A percentile compares a stretch with the other conserved stretches of the same genome.
These are phyloP conservation scores for Immersiella caudata DNA, from an alignment of 495 filamentous ascomycete genomes.

Conservation along the genomic window DNA sequence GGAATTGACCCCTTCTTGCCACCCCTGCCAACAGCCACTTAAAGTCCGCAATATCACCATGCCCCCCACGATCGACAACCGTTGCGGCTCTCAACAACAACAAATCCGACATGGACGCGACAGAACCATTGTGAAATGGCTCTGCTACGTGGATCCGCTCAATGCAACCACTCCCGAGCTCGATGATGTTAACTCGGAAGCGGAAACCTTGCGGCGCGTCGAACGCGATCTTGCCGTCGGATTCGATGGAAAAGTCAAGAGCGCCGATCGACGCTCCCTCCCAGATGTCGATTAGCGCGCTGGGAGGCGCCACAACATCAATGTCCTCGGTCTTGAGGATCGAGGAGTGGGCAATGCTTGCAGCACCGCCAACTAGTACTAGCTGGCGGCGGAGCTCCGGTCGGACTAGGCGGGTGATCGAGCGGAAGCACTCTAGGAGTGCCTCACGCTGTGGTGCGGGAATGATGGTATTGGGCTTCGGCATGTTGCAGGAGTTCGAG, in stretches of 20 bases:
- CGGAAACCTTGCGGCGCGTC: conserved; percentile 29
- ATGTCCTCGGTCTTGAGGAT: conserved; percentile 18
- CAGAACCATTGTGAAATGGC: conserved; percentile 21
- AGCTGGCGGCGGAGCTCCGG: too few species aligned
- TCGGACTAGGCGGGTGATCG: too few species aligned
- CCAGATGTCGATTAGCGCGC: conserved; percentile 18
- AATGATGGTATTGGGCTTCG: too few species aligned
- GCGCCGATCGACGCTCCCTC: conserved; percentile 22
- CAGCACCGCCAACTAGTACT: too few species aligned
- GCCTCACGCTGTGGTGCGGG: too few species aligned
- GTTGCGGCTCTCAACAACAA: conserved; percentile 25
- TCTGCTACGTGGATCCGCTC: conserved; percentile 27
- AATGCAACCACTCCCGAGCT: conserved; percentile 28
- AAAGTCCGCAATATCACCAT: conserved; percentile 24
- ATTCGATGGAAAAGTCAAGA: conserved; percentile 19
- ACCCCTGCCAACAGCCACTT: conserved; percentile 22
- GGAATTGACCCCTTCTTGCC: conserved; percentile 21
- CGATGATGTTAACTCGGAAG: conserved; percentile 23
- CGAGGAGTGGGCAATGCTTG: too few species aligned
- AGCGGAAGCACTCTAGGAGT: too few species aligned
- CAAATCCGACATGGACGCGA: conserved; percentile 29
- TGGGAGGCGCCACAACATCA: conserved; percentile 24
- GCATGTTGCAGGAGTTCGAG: too few species aligned
- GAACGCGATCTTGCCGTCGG: conserved; percentile 28
- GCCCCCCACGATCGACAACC: conserved; percentile 28